Evolutionary conservation across 148 eudicot species (phyloP), one percentile per base, ranked within the genome.

Genomic region (Mesembryanthemum crystallinum): DNA sequence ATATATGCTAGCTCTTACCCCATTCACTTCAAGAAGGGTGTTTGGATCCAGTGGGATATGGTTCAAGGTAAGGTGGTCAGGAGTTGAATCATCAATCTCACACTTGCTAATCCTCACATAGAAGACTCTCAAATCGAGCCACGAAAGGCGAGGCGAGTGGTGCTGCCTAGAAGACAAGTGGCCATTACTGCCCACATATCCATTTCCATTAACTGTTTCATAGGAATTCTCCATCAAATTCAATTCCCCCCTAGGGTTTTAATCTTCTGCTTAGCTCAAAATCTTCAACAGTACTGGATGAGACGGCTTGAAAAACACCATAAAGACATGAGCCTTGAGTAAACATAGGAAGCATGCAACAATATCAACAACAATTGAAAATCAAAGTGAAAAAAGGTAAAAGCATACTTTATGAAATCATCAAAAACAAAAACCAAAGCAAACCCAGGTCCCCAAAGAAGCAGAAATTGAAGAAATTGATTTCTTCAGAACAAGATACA

Each of bases 121-220:
- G 29, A 92, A 89, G 18, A 92, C 95, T 74, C 89, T 78, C 62
- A 89, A 47, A 78, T 90, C 91, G 69, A 92, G 85, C 97, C 97
- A 92, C 18, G 85, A 70, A 14, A 88, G 64, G 55, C 77, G 79
- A 1, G 83, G 83, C 6, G 83, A 84, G 58, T 83, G 45, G 75
- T 42, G 80, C 74, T 42, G 80, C 74, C 86, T 78, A 18, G 52
- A 60, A 18, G 64, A 37, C 69, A 71, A 25, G 79, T 87, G 82
- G 42, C 89, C 86, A 59, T 83, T 82, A 69, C 72, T 85, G 0
- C 75, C 82, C 32, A 49, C 61, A 64, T 47, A 77, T 65, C 89
- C 89, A 77, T 85, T 84, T 35, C 84, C 85, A 68, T 77, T 69
- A 63, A 39, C 78, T 7, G 71, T 76, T 51, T 72, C 82, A 49